Evolutionary conservation across 192 early-diverging fungal species (phyloP).

Genomic region (Coemansia sp.): DNA sequence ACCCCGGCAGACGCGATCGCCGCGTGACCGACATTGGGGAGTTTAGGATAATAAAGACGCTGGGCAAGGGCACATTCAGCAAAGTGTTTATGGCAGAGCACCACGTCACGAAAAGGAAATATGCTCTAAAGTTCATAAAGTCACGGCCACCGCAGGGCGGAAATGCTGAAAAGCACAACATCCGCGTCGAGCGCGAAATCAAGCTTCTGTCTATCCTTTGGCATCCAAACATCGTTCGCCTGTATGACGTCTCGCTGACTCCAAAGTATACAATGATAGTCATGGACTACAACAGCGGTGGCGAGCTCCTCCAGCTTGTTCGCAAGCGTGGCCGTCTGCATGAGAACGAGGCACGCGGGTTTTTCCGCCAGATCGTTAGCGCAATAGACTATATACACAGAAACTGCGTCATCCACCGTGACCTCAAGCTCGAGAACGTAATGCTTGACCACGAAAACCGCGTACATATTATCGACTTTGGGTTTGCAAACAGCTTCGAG

Average conservation of each 20-base stretch:
- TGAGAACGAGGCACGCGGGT: conserved; percentile 82
- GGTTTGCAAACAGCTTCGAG: conserved; percentile 73
- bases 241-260: conserved; percentile 81
- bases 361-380: conserved; percentile 81
- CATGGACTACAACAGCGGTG: conserved; percentile 86
- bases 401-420: conserved; percentile 70
- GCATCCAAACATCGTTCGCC: conserved; percentile 87
- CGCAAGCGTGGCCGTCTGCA: conserved; percentile 74
- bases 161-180: conserved; percentile 66
- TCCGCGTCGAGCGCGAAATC: conserved; percentile 79
- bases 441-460: conserved; percentile 68
- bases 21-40: conserved; percentile 48
- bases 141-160: conserved; percentile 50
- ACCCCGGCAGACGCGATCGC: conserved; percentile 38
- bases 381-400: conserved; percentile 72
- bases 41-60: conserved; percentile 47
- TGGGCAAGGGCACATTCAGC: conserved; percentile 57
- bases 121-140: conserved; percentile 70
- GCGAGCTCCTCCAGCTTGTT: conserved; percentile 86
- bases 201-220: conserved; percentile 80
- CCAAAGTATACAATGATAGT: conserved; percentile 78
- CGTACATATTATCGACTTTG: conserved; percentile 90
- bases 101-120: conserved; percentile 52
- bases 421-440: conserved; percentile 88
- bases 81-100: conserved; percentile 54